A percentile compares a stretch with the other conserved stretches of the same genome.
Conservation (phyloP, 768 basidiomycete genomes). For the Lactarius akahatsu region DNA sequence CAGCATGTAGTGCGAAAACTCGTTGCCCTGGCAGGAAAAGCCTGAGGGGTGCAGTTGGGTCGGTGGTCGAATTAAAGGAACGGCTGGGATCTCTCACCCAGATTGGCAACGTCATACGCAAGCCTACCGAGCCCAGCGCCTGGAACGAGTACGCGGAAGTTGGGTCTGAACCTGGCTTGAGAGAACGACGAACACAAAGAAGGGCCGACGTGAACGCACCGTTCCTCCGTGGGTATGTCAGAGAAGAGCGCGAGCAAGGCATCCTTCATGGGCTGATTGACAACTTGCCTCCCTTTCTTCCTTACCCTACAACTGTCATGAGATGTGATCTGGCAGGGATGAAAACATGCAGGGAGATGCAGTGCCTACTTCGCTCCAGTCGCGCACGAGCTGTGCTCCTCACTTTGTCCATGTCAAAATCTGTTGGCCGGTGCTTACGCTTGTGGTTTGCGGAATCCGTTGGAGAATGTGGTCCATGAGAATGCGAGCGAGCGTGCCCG, state of each 20-base stretch:
- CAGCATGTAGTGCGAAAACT: slow-evolving; percentile 95
- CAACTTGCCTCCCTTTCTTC: slow-evolving; percentile 76
- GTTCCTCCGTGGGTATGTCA: slow-evolving; percentile 51
- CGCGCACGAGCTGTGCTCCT: slow-evolving; percentile 91
- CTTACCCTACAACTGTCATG: slow-evolving; percentile 52
- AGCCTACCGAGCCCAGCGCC: slow-evolving; percentile 88
- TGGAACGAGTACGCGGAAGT: slow-evolving; percentile 78
- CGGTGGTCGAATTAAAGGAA: not conserved
- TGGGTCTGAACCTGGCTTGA: slow-evolving; percentile 39
- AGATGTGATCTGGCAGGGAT: not conserved
- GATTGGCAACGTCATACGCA: slow-evolving; percentile 81
- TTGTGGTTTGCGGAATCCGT: slow-evolving; percentile 25
- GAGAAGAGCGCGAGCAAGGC: slow-evolving; percentile 67
- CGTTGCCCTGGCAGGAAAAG: slow-evolving; percentile 90
- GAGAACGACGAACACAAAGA: not conserved
- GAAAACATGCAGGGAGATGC: not conserved
- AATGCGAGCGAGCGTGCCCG: slow-evolving; percentile 39
- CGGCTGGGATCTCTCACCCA: slow-evolving; percentile 50
- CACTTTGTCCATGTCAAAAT: slow-evolving; percentile 86
- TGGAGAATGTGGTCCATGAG: slow-evolving; percentile 32
- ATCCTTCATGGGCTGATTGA: slow-evolving; percentile 77
- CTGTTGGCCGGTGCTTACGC: slow-evolving; percentile 50
- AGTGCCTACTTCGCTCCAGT: slow-evolving; percentile 76
- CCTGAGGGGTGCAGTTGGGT: slow-evolving; percentile 44
- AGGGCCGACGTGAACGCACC: slow-evolving; percentile 38